Conservation (phyloP, 306 rosid genomes). For the Fragaria iinumae region DNA sequence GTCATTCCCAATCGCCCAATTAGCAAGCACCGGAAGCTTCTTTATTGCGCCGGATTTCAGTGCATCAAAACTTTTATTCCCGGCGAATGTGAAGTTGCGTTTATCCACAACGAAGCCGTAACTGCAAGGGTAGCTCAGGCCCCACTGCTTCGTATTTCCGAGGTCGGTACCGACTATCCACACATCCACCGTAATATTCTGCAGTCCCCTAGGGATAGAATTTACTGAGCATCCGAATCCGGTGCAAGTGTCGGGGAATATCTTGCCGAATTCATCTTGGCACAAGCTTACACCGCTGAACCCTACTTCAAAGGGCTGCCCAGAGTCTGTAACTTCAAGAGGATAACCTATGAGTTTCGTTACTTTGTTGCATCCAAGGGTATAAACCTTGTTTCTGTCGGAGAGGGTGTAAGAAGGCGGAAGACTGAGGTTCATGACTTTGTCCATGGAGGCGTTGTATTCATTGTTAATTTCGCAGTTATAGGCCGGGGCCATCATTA, state of each 20-base stretch:
- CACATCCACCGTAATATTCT: not conserved
- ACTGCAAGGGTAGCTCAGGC: not conserved
- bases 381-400: not conserved
- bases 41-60: not conserved
- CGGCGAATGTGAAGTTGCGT: not conserved
- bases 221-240: slow-evolving; percentile 13
- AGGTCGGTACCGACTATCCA: fast-evolving
- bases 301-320: not conserved
- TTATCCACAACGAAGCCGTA: slow-evolving; percentile 4
- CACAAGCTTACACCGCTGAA: not conserved
- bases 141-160: not conserved
- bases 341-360: fast-evolving
- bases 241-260: not conserved
- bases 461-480: not conserved
- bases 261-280: not conserved
- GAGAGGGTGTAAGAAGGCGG: not conserved
- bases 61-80: not conserved
- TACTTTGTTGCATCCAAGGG: not conserved
- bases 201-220: not conserved
- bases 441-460: no score
- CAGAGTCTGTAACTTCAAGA: not conserved
- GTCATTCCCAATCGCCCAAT: slow-evolving; percentile 5
- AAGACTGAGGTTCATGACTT: not conserved
- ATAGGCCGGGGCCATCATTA: not conserved
- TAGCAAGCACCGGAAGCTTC: slow-evolving; percentile 4